A percentile compares a stretch with the other conserved stretches of the same genome.
Conservation (phyloP, 306 rosid species). For the Trifolium subterraneum region DNA sequence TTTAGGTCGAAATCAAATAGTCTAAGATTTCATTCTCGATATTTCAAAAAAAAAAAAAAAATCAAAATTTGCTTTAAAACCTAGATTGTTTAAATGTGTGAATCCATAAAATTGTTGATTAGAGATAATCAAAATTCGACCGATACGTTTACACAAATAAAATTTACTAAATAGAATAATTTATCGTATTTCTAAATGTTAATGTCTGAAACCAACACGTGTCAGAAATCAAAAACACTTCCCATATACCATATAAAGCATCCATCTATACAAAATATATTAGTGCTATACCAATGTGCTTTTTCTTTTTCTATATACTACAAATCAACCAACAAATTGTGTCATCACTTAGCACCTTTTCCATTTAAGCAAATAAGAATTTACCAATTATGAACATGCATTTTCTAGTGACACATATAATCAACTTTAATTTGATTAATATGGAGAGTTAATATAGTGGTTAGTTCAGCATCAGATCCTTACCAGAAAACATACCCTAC, state of each 20-base stretch:
- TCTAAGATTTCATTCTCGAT: too few species aligned
- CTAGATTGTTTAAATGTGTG: too few species aligned
- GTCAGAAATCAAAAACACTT: neutral
- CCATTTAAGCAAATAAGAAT: conserved; percentile 33
- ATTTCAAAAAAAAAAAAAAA: too few species aligned
- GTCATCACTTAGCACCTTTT: conserved; percentile 32
- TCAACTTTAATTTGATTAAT: conserved; percentile 31
- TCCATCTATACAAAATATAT: too few species aligned
- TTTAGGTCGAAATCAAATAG: too few species aligned
- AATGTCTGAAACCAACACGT: neutral
- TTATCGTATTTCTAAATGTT: neutral
- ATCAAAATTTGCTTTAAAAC: too few species aligned
- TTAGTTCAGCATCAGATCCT: conserved; percentile 24
- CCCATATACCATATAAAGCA: too few species aligned
- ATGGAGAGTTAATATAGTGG: conserved; percentile 35
- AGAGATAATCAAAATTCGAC: too few species aligned
- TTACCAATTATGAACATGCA: conserved; percentile 41
- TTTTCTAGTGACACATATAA: conserved; percentile 28
- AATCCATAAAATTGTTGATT: too few species aligned
- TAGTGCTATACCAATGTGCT: conserved; percentile 14
- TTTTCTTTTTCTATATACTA: conserved; percentile 37
- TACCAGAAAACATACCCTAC: conserved; percentile 38
- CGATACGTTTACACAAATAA: too few species aligned
- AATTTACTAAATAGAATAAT: neutral
- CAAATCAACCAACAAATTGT: conserved; percentile 27